These are phyloP conservation scores for Hymenoscyphus linearis DNA, from an alignment of 2,329 filamentous ascomycete genomes.

Conservation along the genomic window DNA sequence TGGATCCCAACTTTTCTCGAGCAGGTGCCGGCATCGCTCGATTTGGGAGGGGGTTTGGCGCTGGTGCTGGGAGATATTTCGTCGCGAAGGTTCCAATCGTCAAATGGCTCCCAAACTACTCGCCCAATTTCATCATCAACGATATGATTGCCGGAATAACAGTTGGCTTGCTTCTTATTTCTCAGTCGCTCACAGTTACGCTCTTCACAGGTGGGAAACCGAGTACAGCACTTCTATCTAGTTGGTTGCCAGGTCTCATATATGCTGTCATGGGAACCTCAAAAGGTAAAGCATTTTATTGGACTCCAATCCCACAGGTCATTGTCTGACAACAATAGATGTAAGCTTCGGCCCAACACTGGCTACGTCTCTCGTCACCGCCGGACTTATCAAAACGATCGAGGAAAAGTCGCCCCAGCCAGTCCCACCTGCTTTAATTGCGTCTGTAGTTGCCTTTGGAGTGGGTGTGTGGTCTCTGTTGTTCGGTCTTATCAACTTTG, in stretches of 20 bases:
- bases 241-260: constrained; percentile 51
- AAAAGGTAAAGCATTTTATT: constrained; percentile 43
- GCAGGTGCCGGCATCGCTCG: constrained; percentile 12
- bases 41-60: constrained; percentile 13
- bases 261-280: constrained; percentile 58
- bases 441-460: constrained; percentile 58
- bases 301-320: background rate
- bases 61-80: constrained; percentile 50
- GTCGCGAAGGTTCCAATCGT: constrained; percentile 56
- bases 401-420: constrained; percentile 34
- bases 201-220: constrained; percentile 56
- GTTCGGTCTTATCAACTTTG: constrained; percentile 56
- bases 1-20: constrained; percentile 16
- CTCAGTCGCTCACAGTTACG: constrained; percentile 54
- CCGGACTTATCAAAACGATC: constrained; percentile 51
- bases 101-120: constrained; percentile 57
- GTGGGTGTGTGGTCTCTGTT: constrained; percentile 56
- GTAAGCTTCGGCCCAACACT: constrained; percentile 52
- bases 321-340: constrained; percentile 43
- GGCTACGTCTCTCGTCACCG: constrained; percentile 58
- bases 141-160: constrained; percentile 58
- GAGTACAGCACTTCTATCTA: constrained; percentile 55
- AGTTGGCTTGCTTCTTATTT: constrained; percentile 54
- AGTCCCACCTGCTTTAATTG: constrained; percentile 50
- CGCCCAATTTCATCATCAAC: constrained; percentile 54